Evolutionary conservation across 2,329 filamentous ascomycete genomes (phyloP), one percentile per base, ranked within the genome.

Genomic region (Neobulgaria alba): DNA sequence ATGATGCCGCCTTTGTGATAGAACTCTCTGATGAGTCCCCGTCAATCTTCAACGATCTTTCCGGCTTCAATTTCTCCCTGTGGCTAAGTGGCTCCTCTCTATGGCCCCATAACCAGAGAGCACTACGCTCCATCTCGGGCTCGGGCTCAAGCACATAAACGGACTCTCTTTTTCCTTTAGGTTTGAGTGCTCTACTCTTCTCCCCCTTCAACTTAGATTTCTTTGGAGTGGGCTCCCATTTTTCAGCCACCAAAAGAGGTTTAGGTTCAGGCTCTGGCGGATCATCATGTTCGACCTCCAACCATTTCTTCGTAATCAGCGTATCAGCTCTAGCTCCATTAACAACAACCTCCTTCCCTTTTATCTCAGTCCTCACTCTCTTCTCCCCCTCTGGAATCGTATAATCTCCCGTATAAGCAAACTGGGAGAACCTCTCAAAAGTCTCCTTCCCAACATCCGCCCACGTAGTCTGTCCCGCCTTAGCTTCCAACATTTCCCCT

Each of bases 401-500:
- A 29, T 54, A 54, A 29, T 54, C 50, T 4, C 47, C 47, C 4
- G 42, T 51, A 39, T 53, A 53, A 16, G 50, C 52, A 39, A 53
- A 50, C 26, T 54, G 48, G 20, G 33, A 32, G 19, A 54, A 51
- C 10, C 43, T 39, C 36, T 44, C 45, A 31, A 53, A 54, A 1
- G 50, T 50, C 10, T 49, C 41, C 34, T 45, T 49, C 36, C 39
- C 40, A 5, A 52, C 42, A 23, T 52, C 38, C 2, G 36, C 20
- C 50, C 43, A 54, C 30, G 20, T 43, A 3, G 41, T 35, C 16
- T 35, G 29, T 15, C 38, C 42, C 2, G 32, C 29, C 15, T 40
- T 32, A 10, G 42, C 26, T 15, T 50, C 46, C 35, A 26, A 15
- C 38, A 42, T 10, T 15, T 20, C 23, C n/a, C 39, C 42, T 23